phyloP scores from a whole-genome alignment of 352 stramenopile species.

The Pythium phragmiticola region DNA sequence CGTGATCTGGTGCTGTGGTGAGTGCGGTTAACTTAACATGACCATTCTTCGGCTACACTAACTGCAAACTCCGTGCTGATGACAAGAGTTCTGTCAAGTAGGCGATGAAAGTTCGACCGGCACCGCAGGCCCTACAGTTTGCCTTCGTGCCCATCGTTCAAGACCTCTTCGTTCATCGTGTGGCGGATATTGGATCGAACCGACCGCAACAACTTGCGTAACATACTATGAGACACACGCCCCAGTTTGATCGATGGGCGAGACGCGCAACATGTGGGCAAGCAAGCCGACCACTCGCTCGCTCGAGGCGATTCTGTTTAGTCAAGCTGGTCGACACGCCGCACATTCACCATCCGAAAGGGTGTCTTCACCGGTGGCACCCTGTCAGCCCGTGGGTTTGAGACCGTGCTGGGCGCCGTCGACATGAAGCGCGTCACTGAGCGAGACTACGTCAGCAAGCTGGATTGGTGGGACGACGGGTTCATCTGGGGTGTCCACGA shows the following conservation, averaged over 20 bases:
- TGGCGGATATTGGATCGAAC: too few relatives aligned
- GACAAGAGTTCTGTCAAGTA: too few relatives aligned
- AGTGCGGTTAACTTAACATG: too few relatives aligned
- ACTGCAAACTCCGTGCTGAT: too few relatives aligned
- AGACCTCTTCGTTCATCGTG: too few relatives aligned
- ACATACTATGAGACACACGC: slow-evolving; percentile 45
- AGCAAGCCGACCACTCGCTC: slow-evolving; percentile 59
- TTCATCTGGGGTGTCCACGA: slow-evolving; percentile 56
- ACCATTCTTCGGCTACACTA: too few relatives aligned
- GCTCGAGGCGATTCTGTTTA: slow-evolving; percentile 52
- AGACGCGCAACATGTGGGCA: slow-evolving; percentile 56
- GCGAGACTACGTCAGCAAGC: slow-evolving; percentile 27
- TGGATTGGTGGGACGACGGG: slow-evolving; percentile 33
- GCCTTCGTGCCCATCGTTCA: too few relatives aligned
- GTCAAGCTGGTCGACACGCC: slow-evolving; percentile 46
- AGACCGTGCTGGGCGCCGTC: slow-evolving; percentile 35
- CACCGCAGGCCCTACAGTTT: too few relatives aligned
- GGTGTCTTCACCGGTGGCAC: slow-evolving; percentile 55
- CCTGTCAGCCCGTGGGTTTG: slow-evolving; percentile 47
- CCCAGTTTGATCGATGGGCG: slow-evolving; percentile 51
- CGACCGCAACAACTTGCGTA: not conserved
- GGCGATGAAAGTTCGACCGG: too few relatives aligned
- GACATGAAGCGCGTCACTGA: slow-evolving; percentile 40
- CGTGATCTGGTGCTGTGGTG: too few relatives aligned
- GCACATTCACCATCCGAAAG: slow-evolving; percentile 50